Evolutionary conservation across 2,329 filamentous ascomycete genomes (phyloP).

Genomic region (Phialemonium atrogriseum): DNA sequence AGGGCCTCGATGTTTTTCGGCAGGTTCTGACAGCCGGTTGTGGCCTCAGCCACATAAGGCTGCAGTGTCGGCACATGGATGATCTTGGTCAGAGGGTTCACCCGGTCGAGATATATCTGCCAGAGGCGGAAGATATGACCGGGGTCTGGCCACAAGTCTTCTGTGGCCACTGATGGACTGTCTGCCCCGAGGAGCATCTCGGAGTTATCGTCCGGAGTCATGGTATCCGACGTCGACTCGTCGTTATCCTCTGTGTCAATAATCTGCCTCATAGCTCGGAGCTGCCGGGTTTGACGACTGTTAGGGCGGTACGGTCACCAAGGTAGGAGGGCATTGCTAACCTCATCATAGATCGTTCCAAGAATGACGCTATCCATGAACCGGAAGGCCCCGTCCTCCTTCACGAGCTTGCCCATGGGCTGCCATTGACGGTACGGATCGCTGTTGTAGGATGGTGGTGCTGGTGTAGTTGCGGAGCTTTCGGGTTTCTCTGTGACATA

Average conservation of each 20-base stretch:
- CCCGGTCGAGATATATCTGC: conserved; percentile 66
- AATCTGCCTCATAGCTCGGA: conserved; percentile 51
- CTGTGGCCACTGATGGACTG: conserved; percentile 25
- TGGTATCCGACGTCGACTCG: conserved; percentile 31
- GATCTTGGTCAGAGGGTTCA: conserved; percentile 65
- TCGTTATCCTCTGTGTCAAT: conserved; percentile 46
- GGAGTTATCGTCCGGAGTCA: conserved; percentile 43
- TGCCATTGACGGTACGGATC: conserved; percentile 30
- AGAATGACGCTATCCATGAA: conserved; percentile 51
- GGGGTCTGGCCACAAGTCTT: conserved; percentile 54
- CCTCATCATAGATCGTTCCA: conserved; percentile 47
- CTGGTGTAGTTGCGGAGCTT: conserved; percentile 12
- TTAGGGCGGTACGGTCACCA: conserved; percentile 1
- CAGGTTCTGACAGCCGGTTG: conserved; percentile 44
- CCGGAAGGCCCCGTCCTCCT: conserved; percentile 44
- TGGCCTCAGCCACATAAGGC: conserved; percentile 54
- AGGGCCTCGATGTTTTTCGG: conserved; percentile 52
- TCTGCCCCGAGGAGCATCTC: conserved; percentile 40
- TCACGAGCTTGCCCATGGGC: conserved; percentile 43
- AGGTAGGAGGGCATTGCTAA: conserved; percentile 20
- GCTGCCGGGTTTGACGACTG: conserved; percentile 21
- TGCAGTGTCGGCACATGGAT: conserved; percentile 66
- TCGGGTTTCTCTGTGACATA: conserved; percentile 11
- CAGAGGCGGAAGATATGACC: conserved; percentile 63
- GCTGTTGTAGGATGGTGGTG: conserved; percentile 12